A percentile compares a stretch with the other conserved stretches of the same genome.
Evolutionary conservation across 1,284 basidiomycete species (phyloP).

Genomic region (Schizophyllum commune): DNA sequence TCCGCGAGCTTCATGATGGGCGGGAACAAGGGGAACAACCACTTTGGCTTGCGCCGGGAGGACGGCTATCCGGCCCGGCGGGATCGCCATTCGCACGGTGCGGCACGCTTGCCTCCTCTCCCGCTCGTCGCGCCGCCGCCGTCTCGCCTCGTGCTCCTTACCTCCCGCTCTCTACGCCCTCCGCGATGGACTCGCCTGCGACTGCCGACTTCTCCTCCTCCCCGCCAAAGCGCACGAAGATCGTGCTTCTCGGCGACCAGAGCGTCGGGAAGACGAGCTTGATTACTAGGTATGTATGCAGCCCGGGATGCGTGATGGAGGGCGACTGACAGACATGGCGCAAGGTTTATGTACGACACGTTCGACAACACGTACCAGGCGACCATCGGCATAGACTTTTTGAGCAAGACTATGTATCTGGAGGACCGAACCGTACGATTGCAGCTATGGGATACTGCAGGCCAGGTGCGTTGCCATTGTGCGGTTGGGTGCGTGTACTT

Average conservation of each 20-base stretch:
- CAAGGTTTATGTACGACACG: slow-evolving; percentile 97
- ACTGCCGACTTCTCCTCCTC: slow-evolving; percentile 77
- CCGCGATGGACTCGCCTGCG: slow-evolving; percentile 47
- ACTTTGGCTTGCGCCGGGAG: background rate
- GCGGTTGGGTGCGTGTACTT: background rate
- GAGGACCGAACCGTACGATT: slow-evolving; percentile 97
- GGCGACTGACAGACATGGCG: slow-evolving; percentile 5
- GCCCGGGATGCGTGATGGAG: background rate
- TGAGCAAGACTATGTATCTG: slow-evolving; percentile 99
- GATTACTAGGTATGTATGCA: slow-evolving; percentile 73
- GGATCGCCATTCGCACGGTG: background rate
- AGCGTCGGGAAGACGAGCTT: slow-evolving; percentile 96
- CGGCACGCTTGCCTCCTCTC: background rate
- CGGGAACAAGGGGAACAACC: background rate
- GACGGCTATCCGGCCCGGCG: background rate
- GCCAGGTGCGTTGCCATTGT: slow-evolving; percentile 55
- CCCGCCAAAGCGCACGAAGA: slow-evolving; percentile 92
- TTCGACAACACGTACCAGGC: slow-evolving; percentile 99
- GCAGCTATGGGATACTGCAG: slow-evolving; percentile 99
- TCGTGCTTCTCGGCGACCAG: slow-evolving; percentile 89
- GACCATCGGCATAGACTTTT: slow-evolving; percentile 98
- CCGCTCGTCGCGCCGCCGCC: background rate
- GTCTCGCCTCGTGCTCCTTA: background rate
- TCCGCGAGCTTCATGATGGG: slow-evolving; percentile 59
- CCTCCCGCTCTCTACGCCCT: background rate